Percentiles rank a stretch among this genome's conserved stretches.
Conservation (phyloP, 257 asterid species). For the Oldenlandia corymbosa region DNA sequence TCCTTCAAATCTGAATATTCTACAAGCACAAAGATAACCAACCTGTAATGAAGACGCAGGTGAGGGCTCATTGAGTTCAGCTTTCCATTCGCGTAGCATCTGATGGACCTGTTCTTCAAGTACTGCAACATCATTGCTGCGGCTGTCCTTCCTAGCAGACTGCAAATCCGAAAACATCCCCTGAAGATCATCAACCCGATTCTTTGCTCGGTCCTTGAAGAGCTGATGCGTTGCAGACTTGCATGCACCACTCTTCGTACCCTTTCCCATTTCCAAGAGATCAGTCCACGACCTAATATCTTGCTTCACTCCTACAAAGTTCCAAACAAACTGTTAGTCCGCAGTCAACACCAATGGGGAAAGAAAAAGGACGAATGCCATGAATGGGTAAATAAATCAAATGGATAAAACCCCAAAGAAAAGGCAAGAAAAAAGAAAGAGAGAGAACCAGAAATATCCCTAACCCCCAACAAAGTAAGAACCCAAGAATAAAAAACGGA, state of each 20-base stretch:
- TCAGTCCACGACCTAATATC: constrained; percentile 16
- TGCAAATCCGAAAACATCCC: constrained; percentile 83
- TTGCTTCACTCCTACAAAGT: constrained; percentile 35
- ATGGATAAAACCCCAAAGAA: background rate
- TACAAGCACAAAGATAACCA: background rate
- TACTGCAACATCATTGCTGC: constrained; percentile 61
- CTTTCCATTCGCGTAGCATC: constrained; percentile 97
- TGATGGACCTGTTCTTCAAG: constrained; percentile 97
- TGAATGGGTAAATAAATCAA: background rate
- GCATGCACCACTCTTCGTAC: constrained; percentile 70
- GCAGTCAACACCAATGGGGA: background rate
- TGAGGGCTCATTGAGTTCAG: constrained; percentile 87
- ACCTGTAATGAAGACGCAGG: constrained; percentile 99
- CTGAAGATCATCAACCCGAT: constrained; percentile 92
- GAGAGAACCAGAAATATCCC: background rate
- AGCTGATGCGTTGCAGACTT: constrained; percentile 82
- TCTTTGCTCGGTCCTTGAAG: constrained; percentile 92
- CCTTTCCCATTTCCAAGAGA: constrained; percentile 63
- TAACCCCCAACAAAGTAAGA: background rate
- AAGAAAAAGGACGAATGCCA: too few species aligned
- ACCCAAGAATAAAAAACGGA: background rate
- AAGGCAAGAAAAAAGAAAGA: background rate
- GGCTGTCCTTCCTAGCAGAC: constrained; percentile 91
- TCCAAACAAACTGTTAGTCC: constrained; percentile 9
- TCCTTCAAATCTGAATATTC: background rate